Evolutionary conservation across 2,329 filamentous ascomycete genomes (phyloP).

Genomic region (Colletotrichum tofieldiae): DNA sequence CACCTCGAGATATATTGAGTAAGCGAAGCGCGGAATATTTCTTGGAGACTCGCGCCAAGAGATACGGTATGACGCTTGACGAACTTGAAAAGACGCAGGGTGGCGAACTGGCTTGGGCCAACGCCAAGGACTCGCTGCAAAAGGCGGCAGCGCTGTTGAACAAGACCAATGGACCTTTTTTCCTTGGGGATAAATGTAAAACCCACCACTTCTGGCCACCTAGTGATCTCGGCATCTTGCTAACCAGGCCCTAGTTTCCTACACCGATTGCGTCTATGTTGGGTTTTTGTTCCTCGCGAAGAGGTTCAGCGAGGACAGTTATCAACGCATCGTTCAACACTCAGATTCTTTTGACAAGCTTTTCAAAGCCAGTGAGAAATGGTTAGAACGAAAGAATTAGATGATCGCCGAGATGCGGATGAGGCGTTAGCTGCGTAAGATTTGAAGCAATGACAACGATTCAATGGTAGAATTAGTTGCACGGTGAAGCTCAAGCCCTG

Average conservation of each 20-base stretch:
- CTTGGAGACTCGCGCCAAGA: slow-evolving; percentile 63
- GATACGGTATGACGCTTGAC: slow-evolving; percentile 67
- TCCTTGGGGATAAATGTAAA: slow-evolving; percentile 68
- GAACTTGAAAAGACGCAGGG: slow-evolving; percentile 64
- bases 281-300: slow-evolving; percentile 62
- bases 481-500: background rate
- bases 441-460: background rate
- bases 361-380: slow-evolving; percentile 32
- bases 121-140: slow-evolving; percentile 54
- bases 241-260: slow-evolving; percentile 48
- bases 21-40: slow-evolving; percentile 70
- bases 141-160: slow-evolving; percentile 64
- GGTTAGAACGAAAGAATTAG: slow-evolving; percentile 26
- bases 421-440: too few species aligned
- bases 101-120: slow-evolving; percentile 65
- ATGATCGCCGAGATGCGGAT: background rate
- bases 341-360: slow-evolving; percentile 18
- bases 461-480: too few species aligned
- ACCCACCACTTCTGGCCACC: background rate
- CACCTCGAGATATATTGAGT: slow-evolving; percentile 68
- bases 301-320: slow-evolving; percentile 55
- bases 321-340: slow-evolving; percentile 53
- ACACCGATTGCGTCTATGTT: slow-evolving; percentile 72
- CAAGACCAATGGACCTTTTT: slow-evolving; percentile 74
- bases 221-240: background rate